These are phyloP conservation scores for Linum tenue DNA, from an alignment of 345 rosid genomes.

Conservation along the genomic window DNA sequence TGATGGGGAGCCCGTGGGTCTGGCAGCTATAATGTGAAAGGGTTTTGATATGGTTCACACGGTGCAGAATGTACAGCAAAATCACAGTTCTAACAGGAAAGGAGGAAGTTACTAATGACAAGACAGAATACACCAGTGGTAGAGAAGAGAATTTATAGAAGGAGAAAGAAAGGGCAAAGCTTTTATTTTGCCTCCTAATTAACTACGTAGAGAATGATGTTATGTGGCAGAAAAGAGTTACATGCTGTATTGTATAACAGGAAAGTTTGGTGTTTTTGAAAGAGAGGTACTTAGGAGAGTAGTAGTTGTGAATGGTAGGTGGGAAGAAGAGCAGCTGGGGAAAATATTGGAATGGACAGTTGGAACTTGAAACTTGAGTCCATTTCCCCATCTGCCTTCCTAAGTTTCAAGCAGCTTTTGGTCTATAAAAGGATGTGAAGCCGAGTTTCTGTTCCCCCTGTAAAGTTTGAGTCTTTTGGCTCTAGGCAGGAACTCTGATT, in stretches of 20 bases:
- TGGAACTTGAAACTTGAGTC: too few species aligned
- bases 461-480: not conserved
- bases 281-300: too few species aligned
- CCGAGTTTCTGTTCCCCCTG: not conserved
- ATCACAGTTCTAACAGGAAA: slow-evolving; percentile 1
- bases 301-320: not conserved
- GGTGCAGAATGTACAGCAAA: slow-evolving; percentile 11
- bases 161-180: slow-evolving; percentile 2
- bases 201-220: not conserved
- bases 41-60: slow-evolving; percentile 1
- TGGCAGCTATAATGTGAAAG: slow-evolving; percentile 60
- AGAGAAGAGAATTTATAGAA: too few species aligned
- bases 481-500: not conserved
- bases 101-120: too few species aligned
- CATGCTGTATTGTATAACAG: too few species aligned
- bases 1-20: slow-evolving; percentile 50
- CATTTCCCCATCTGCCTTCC: not conserved
- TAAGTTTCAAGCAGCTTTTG: slow-evolving; percentile 1
- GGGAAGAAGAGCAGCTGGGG: slow-evolving; percentile 17
- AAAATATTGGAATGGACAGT: not conserved
- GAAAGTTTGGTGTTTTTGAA: too few species aligned
- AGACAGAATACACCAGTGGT: not conserved
- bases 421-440: slow-evolving; percentile 7
- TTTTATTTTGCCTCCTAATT: too few species aligned
- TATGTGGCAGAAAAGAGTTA: not conserved